Percentiles rank a stretch among this genome's conserved stretches.
These are phyloP conservation scores for Pachysandra terminalis DNA, from an alignment of 164 flowering plant species.

Conservation along the genomic window DNA sequence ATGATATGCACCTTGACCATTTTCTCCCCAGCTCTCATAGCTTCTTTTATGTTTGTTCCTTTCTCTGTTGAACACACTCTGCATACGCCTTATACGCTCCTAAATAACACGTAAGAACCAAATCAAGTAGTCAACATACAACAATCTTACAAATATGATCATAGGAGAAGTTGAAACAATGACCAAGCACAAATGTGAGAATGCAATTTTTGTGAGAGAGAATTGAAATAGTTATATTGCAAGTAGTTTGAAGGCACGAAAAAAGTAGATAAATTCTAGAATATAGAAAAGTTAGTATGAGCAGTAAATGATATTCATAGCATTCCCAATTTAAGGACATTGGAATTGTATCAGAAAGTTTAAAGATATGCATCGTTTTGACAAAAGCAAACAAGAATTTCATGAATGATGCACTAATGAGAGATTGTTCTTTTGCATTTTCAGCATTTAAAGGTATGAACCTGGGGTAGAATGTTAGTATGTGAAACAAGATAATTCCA, in stretches of 20 bases:
- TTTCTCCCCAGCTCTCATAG: conserved; percentile 87
- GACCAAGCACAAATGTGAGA: neutral
- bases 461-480: no score
- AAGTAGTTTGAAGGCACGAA: neutral
- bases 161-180: neutral
- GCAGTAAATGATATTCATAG: neutral
- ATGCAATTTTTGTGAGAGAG: neutral
- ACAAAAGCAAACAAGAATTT: neutral
- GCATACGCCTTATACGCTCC: conserved; percentile 99
- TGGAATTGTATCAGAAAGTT: neutral
- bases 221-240: neutral
- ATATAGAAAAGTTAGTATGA: no score
- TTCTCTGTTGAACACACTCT: conserved; percentile 94
- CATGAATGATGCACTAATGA: no score
- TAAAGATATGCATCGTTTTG: neutral
- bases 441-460: no score
- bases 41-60: conserved; percentile 70
- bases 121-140: conserved; percentile 1
- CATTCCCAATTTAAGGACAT: neutral
- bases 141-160: neutral
- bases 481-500: no score
- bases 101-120: conserved; percentile 19
- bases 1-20: conserved; percentile 61
- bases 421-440: no score
- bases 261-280: neutral